Percentiles rank a stretch among this genome's conserved stretches.
phyloP scores from a whole-genome alignment of 2,329 filamentous ascomycete genomes.

The Stachybotrys elegans region DNA sequence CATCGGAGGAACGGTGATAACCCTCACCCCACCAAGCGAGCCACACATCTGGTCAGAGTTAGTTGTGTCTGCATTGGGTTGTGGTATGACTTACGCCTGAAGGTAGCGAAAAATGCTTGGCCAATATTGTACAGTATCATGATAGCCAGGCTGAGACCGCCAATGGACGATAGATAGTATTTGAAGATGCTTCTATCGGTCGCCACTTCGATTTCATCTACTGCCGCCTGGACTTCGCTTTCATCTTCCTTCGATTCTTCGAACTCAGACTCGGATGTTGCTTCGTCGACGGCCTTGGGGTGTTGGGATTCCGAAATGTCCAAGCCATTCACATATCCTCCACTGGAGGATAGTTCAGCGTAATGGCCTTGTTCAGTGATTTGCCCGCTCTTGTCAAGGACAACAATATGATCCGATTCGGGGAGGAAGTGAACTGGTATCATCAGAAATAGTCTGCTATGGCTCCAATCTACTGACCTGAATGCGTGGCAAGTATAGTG shows the following conservation, averaged over 20 bases:
- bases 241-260: constrained; percentile 1
- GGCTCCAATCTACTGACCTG: constrained; percentile 17
- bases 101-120: constrained; percentile 14
- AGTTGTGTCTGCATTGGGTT: neutral
- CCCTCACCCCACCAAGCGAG: constrained; percentile 26
- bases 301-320: constrained; percentile 21
- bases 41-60: constrained; percentile 17
- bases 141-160: constrained; percentile 13
- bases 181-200: constrained; percentile 21
- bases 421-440: constrained; percentile 26
- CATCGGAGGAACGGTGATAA: constrained; percentile 15
- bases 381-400: constrained; percentile 30
- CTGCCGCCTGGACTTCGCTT: neutral
- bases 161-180: constrained; percentile 21
- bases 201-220: neutral
- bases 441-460: neutral
- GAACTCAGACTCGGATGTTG: neutral
- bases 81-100: constrained; percentile 16
- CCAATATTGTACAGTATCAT: constrained; percentile 10
- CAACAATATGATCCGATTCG: constrained; percentile 38
- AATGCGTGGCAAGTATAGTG: constrained; percentile 28
- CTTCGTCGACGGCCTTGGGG: constrained; percentile 7
- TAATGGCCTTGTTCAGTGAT: constrained; percentile 37
- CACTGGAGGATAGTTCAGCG: constrained; percentile 25
- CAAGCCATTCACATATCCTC: constrained; percentile 31